Evolutionary conservation across 371 early-diverging fungal species (phyloP).

Genomic region (Actinomucor elegans): DNA sequence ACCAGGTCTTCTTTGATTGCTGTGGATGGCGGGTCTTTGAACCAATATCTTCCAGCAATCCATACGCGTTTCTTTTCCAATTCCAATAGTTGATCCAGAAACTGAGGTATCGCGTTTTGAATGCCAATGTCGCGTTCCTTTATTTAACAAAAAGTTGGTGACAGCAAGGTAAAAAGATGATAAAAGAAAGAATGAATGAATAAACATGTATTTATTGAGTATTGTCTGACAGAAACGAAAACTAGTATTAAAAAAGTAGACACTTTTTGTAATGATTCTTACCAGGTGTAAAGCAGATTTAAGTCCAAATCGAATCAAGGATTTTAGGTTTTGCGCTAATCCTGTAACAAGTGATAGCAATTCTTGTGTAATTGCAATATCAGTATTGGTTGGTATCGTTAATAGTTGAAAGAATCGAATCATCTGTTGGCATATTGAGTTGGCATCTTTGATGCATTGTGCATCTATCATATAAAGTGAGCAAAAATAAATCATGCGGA

Average conservation of each 20-base stretch:
- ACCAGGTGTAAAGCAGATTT: constrained; percentile 85
- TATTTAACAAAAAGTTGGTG: background rate
- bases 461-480: no score
- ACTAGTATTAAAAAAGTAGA: no score
- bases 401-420: constrained; percentile 46
- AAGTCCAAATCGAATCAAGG: constrained; percentile 79
- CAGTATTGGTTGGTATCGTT: constrained; percentile 54
- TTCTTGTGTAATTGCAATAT: constrained; percentile 79
- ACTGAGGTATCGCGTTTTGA: constrained; percentile 47
- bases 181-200: background rate
- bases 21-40: constrained; percentile 29
- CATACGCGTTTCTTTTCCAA: constrained; percentile 56
- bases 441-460: constrained; percentile 76
- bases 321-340: constrained; percentile 47
- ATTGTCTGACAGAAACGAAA: background rate
- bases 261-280: no score
- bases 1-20: background rate
- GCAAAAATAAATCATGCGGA: no score
- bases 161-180: background rate
- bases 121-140: constrained; percentile 34
- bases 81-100: constrained; percentile 57
- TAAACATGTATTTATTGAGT: background rate
- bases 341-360: constrained; percentile 85
- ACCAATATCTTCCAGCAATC: constrained; percentile 45
- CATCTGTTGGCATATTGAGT: constrained; percentile 26